Base-by-base conservation (phyloP, 129 eudicot species). In the Artemisia tridentata region DNA sequence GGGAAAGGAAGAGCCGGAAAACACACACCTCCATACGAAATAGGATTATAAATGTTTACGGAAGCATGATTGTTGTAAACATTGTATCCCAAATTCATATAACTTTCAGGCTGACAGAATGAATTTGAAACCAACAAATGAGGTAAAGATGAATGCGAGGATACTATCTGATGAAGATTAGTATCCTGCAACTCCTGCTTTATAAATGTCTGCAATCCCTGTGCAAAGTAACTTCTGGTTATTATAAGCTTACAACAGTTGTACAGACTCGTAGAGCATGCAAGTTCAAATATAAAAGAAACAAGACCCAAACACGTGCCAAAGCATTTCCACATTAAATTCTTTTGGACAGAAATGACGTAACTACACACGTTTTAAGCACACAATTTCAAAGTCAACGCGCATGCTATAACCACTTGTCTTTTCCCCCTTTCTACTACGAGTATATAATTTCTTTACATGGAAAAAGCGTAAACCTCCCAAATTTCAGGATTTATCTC, bases 1-100 rank as follows among this genome's bases (percentile, higher is more conserved):
- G 43, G 56, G 41, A 27, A 50, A 20, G 49, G 5, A 53, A 66
- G 43, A 60, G 53, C 79, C 21, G 63, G 46, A 69, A 9, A 59
- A 82, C 81, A 60, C 81, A 54, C 51, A 86, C 84, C 84, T 56
- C 64, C 67, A 55, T 19, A 80, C 71, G 68, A 48, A 17, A 64
- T 68, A 74, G 76, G 62, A 52, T 72, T 58, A 63, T 71, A 21
- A 13, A 29, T 6, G 72, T 49, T 69, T 53, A 62, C 19, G 50
- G 54, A 17, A 21, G 48, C 34, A 20, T 60, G 25, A 51, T 48
- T 23, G 58, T 48, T 34, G 63, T 58, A 62, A 75, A 47, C 27
- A 63, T 53, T 55, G 63, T 16, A 66, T 23, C 46, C 67, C 71
- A 72, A 67, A 58, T 77, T 77, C 63, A 63, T 60, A 25, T 67